Evolutionary conservation across 139 green algal genomes (phyloP), one percentile per base, ranked within the genome.

Genomic region (Picochlorum sp.): DNA sequence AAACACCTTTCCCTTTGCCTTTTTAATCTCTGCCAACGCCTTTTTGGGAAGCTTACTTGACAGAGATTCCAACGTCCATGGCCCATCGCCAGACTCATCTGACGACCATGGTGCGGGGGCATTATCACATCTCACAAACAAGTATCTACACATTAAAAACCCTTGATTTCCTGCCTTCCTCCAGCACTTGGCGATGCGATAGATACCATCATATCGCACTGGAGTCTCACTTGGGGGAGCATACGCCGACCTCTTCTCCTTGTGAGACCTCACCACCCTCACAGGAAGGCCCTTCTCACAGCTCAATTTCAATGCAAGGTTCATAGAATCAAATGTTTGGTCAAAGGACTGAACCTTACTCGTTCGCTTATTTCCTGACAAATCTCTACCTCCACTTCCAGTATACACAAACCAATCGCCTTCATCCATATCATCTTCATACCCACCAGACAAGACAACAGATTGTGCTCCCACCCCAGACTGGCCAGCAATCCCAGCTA

Each of bases 351-450:
- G 58, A 24, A 85, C 82, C 74, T 95, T 96, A 79, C 85, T 95
- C 50, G 86, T 95, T 63, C 92, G 82, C 80, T 98, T 98, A 85
- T 98, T 98, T 74, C 92, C 92, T 3, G 69, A 87, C 15, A 98
- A 85, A 77, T 98, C 92, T n/a, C 89, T 74, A 4, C 89, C 88
- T 62, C 84, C 89, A 61, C 62, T 86, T 66, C 82, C 90, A 15
- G 91, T 97, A 85, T 97, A 97, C 21, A 97, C 72, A 74, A 97
- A 97, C 80, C 82, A 97, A 68, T 97, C 90, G 0, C 91, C 91
- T 66, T 96, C 83, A 63, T 97, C 91, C 6, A 74, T 57, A 57
- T 97, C 91, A 66, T 97, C 91, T 73, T 91, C 82, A 63, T 97
- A 97, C 69, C 80, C 80, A 64, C 80, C 84, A 32, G 82, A 90